Conservation (phyloP, 768 basidiomycete genomes). For the Chlorophyllum brunneum region DNA sequence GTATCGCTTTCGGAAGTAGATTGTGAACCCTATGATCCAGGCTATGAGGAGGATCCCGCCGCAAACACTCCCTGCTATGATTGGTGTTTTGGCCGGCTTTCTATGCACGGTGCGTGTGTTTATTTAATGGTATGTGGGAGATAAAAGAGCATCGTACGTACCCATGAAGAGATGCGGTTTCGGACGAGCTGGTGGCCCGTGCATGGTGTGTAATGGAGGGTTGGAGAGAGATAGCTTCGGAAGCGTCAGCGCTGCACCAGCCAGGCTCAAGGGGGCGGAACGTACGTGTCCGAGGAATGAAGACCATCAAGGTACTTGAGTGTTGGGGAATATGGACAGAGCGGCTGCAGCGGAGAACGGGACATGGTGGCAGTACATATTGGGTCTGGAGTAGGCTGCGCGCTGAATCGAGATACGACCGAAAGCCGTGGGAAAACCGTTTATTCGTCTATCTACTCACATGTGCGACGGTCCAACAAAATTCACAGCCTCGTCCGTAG, state of each 20-base stretch:
- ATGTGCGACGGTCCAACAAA: conserved; percentile 1
- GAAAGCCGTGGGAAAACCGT: conserved; percentile 5
- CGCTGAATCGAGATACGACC: not conserved
- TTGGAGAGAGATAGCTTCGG: conserved; percentile 8
- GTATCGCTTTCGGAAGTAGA: conserved; percentile 54
- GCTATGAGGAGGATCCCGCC: conserved; percentile 47
- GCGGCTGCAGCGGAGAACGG: not conserved
- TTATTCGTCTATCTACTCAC: not conserved
- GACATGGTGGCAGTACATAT: not conserved
- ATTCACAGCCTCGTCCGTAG: conserved; percentile 19
- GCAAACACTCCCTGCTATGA: conserved; percentile 57
- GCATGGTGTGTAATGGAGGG: conserved; percentile 16
- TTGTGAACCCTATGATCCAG: conserved; percentile 53
- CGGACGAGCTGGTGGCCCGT: conserved; percentile 30
- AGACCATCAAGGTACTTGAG: not conserved
- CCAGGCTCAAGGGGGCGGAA: not conserved
- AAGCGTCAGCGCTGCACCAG: not conserved
- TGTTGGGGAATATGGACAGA: not conserved
- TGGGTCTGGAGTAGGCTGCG: not conserved
- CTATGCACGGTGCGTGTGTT: conserved; percentile 23
- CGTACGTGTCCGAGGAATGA: conserved; percentile 1
- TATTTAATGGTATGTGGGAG: not conserved
- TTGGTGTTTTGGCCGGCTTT: conserved; percentile 52
- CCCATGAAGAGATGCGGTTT: conserved; percentile 38
- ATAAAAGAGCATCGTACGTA: conserved; percentile 19